phyloP scores from a whole-genome alignment of 306 rosid genomes.

The Lagenaria siceraria region DNA sequence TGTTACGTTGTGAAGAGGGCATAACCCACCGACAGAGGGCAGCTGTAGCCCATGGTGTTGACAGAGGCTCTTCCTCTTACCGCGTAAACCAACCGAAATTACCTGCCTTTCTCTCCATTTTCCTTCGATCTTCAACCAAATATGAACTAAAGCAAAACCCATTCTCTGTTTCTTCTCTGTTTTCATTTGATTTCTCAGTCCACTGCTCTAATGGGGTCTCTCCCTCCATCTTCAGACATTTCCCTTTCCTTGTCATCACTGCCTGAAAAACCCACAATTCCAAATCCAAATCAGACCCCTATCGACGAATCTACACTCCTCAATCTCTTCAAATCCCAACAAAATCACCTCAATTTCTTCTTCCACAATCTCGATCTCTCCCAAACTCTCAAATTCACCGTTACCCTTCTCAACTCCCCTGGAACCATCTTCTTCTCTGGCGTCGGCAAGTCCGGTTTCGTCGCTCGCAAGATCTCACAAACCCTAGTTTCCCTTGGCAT shows the following conservation, averaged over 20 bases:
- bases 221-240: slow-evolving; percentile 14
- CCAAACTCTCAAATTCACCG: slow-evolving; percentile 75
- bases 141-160: background rate
- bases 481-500: slow-evolving; percentile 87
- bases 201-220: slow-evolving; percentile 29
- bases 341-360: slow-evolving; percentile 88
- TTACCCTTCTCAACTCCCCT: slow-evolving; percentile 44
- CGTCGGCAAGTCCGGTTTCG: slow-evolving; percentile 95
- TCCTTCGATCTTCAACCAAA: background rate
- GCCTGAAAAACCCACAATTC: slow-evolving; percentile 8
- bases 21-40: background rate
- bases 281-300: background rate
- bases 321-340: slow-evolving; percentile 73
- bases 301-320: slow-evolving; percentile 51
- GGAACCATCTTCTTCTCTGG: slow-evolving; percentile 91
- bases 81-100: slow-evolving; percentile 4
- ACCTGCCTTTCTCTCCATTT: background rate
- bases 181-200: background rate
- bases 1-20: no score
- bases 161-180: background rate
- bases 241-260: background rate
- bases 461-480: slow-evolving; percentile 89
- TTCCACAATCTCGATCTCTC: slow-evolving; percentile 67
- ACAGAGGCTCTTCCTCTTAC: background rate
- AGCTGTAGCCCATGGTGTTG: background rate